Conservation (phyloP, 768 basidiomycete genomes). For the Kondoa subrosea region DNA sequence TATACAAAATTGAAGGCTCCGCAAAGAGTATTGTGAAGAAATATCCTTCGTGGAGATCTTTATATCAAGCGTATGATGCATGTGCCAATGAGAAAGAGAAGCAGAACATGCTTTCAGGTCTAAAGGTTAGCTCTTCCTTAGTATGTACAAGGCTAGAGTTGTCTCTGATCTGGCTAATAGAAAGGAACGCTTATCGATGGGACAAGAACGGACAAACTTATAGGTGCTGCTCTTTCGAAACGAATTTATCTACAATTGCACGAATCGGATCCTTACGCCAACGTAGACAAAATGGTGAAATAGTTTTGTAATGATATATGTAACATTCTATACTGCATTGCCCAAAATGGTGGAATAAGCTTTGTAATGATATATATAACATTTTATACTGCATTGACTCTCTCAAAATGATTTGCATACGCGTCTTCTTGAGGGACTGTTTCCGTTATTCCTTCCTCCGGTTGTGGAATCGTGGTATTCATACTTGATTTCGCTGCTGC, state of each 20-base stretch:
- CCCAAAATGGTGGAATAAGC: too few relatives aligned
- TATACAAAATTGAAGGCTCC: not conserved
- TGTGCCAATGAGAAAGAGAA: not conserved
- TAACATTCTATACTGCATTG: too few relatives aligned
- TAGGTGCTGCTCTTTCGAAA: not conserved
- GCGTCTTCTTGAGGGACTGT: not conserved
- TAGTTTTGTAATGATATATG: not conserved
- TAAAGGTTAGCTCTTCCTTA: not conserved
- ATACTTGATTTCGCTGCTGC: not conserved
- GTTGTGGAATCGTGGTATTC: too few relatives aligned
- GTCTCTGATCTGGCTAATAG: not conserved
- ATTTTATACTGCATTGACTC: not conserved
- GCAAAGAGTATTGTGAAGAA: not conserved
- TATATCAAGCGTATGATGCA: conserved; percentile 1
- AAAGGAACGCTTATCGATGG: not conserved
- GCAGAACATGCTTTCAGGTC: conserved; percentile 3
- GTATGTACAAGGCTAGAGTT: not conserved
- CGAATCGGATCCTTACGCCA: not conserved
- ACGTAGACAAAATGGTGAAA: not conserved
- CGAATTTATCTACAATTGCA: not conserved
- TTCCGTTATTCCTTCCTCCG: not conserved
- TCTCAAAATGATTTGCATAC: not conserved
- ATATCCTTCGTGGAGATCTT: not conserved
- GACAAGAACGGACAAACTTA: not conserved
- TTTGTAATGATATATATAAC: too few relatives aligned